Evolutionary conservation across 1,284 basidiomycete species (phyloP), one percentile per base, ranked within the genome.

Genomic region (Exobasidium rhododendri): DNA sequence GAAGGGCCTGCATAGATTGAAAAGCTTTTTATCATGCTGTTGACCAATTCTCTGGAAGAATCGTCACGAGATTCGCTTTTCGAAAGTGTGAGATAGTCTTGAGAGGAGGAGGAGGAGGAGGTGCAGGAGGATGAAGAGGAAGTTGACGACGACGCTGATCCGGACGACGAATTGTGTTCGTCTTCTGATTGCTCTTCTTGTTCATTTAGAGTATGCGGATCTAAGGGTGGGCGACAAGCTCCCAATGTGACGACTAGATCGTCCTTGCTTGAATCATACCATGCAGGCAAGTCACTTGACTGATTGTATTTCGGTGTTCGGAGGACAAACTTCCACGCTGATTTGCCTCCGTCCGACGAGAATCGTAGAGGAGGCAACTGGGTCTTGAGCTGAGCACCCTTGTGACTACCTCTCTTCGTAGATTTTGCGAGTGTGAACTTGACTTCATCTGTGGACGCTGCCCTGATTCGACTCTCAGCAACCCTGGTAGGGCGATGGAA

Each of bases 1-100:
- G 20, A 13, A 4, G 56, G 56, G 22, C 30, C 24, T 29, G 52
- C 24, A 54, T 50, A 54, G 35, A 40, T 40, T 7, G 35, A 40
- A 17, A 40, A 40, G 35, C 35, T 40, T 40, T 40, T 40, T 10
- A 40, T 40, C 35, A 40, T 40, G 17, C 35, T 40, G 17, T 40
- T 40, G 35, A 40, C 35, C 10, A 40, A 17, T 10, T 40, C 35
- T 7, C 17, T 40, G 35, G 35, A 40, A 17, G 35, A 40, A 40
- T 10, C 17, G 7, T 40, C 35, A 40, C 35, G 7, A 40, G 35
- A 40, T 40, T 40, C 35, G 10, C 17, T 7, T 40, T 10, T 40
- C 17, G 7, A 7, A 7, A 40, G 17, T 10, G 35, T 40, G n/a
- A n/a, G n/a, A n/a, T n/a, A n/a, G n/a, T n/a, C n/a, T n/a, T n/a